Conservation (phyloP, 805 yeast species). For the Metschnikowia aberdeeniae region DNA sequence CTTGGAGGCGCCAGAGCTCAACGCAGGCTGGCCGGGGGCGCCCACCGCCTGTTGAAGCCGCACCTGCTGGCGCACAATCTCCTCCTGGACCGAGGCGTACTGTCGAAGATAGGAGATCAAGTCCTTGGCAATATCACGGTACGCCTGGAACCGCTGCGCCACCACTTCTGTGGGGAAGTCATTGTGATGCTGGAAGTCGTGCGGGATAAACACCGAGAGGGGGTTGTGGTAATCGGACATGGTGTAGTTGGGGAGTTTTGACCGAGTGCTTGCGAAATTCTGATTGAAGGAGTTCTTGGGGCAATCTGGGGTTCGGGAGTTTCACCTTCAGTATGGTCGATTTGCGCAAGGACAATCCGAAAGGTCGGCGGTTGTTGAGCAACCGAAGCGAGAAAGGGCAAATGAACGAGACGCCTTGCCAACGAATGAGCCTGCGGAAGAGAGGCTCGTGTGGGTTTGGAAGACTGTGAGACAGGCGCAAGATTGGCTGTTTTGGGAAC, state of each 20-base stretch:
- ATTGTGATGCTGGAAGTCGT: conserved; percentile 27
- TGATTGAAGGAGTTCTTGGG: no score
- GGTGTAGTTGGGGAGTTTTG: background rate
- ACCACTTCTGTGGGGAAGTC: conserved; percentile 78
- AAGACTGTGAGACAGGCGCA: conserved; percentile 2
- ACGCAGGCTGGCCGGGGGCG: conserved; percentile 10
- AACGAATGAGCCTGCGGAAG: no score
- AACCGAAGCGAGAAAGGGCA: no score
- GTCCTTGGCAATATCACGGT: conserved; percentile 78
- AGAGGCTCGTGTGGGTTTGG: background rate
- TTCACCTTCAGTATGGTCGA: no score
- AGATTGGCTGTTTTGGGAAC: conserved; percentile 2
- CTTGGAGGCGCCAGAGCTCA: conserved; percentile 2
- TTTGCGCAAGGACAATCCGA: no score
- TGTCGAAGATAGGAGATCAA: conserved; percentile 73
- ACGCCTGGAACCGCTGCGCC: conserved; percentile 78
- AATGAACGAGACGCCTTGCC: no score
- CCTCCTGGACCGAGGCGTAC: conserved; percentile 82
- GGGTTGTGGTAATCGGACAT: conserved; percentile 32
- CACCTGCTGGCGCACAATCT: conserved; percentile 75
- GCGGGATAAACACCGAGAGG: conserved; percentile 37
- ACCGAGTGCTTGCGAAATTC: no score
- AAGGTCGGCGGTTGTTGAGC: no score
- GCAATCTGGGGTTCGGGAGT: no score
- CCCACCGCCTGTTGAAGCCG: conserved; percentile 71